phyloP scores from a whole-genome alignment of 495 filamentous ascomycete species.

The Podospora pseudoanserina region DNA sequence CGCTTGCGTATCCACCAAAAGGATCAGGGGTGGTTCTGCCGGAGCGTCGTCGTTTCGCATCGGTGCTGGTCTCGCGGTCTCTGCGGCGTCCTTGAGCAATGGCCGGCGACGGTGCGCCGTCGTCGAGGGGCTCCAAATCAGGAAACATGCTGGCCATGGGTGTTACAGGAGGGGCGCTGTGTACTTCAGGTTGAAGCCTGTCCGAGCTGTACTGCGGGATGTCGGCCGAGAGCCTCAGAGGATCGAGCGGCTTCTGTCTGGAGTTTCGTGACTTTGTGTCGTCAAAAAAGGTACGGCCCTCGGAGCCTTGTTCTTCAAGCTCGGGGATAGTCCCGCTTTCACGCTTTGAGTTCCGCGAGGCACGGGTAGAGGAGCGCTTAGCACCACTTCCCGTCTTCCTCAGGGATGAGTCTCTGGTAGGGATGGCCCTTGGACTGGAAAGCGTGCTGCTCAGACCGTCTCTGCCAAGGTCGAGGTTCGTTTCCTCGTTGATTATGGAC shows the following conservation, averaged over 20 bases:
- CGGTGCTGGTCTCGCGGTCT: conserved; percentile 39
- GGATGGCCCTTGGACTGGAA: conserved; percentile 49
- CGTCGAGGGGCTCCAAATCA: conserved; percentile 40
- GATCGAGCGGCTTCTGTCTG: conserved; percentile 23
- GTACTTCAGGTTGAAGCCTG: conserved; percentile 21
- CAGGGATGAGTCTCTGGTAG: conserved; percentile 64
- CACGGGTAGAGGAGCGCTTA: conserved; percentile 41
- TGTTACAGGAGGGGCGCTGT: conserved; percentile 23
- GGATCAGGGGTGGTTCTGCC: conserved; percentile 43
- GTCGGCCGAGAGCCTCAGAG: conserved; percentile 26
- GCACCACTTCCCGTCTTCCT: conserved; percentile 49
- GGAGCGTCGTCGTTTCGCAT: conserved; percentile 37
- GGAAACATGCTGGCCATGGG: conserved; percentile 28
- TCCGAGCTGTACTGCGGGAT: conserved; percentile 20
- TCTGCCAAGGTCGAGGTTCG: conserved; percentile 26
- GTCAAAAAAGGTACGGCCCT: conserved; percentile 14
- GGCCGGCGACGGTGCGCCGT: conserved; percentile 67
- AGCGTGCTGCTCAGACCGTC: conserved; percentile 11
- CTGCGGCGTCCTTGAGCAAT: conserved; percentile 56
- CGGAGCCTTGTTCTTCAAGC: conserved; percentile 27
- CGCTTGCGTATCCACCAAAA: conserved; percentile 36
- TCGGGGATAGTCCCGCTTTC: conserved; percentile 44
- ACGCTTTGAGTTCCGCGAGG: conserved; percentile 38
- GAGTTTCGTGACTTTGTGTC: conserved; percentile 26
- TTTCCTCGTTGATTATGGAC: conserved; percentile 52